Evolutionary conservation across 2,329 filamentous ascomycete genomes (phyloP), one percentile per base, ranked within the genome.

Genomic region (Metarhizium guizhouense): DNA sequence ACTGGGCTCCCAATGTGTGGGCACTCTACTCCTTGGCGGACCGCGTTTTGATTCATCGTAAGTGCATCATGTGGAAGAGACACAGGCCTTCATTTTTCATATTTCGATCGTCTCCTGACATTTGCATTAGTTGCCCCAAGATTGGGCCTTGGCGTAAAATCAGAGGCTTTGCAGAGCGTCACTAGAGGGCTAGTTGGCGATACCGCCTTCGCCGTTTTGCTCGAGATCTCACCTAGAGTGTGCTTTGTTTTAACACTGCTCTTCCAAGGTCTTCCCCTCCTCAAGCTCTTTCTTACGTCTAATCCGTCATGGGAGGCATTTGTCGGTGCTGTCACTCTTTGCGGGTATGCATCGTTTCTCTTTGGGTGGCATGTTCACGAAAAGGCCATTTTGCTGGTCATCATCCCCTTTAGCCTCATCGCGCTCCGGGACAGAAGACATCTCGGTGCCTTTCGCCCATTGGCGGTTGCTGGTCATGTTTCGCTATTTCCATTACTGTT

Each of bases 321-420:
- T 67, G 81, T 97, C 47, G 90, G 90, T 3, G 87, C 90, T 0
- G 82, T 96, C 48, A 96, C 93, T 0, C 83, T 97, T 16, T 97
- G 94, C 66, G 94, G 90, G 57, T 99, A 96, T 67, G 88, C 93
- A 0, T 96, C 93, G 0, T 99, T 99, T 74, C 79, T 99, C 10
- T 97, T 97, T 64, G 93, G 94, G 56, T 99, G 93, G 91, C 94
- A 99, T 67, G 94, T 99, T 8, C 94, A 99, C 65, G 94, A 99
- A 68, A 99, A 99, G 72, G 94, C 94, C 1, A 88, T 99, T 56
- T 80, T 99, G 25, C 82, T 97, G 20, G 87, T 97, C 66, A 91
- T 99, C 61, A 88, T 97, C 51, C 94, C 94, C 0, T 97, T 97
- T 76, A 95, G 89, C 63, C 80, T 99, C 58, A 86, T 97, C 58